These are phyloP conservation scores for Calonectria crousiana DNA, from an alignment of 2,329 filamentous ascomycete genomes.

Conservation along the genomic window DNA sequence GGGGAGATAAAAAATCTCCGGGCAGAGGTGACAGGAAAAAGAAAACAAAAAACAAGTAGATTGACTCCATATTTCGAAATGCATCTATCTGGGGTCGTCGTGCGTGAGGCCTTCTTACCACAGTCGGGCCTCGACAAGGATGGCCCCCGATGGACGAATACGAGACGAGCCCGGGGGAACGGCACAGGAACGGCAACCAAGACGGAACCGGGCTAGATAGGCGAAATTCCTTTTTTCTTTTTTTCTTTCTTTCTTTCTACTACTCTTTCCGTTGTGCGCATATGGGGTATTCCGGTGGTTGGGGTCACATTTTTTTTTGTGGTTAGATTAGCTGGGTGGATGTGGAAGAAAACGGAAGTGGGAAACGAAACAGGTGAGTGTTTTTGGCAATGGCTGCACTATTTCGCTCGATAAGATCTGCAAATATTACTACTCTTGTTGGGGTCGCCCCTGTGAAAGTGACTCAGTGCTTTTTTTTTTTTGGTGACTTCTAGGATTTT, in stretches of 20 bases:
- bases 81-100: constrained; percentile 14
- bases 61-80: constrained; percentile 13
- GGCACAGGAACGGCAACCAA: constrained; percentile 19
- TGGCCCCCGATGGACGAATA: constrained; percentile 25
- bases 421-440: background rate
- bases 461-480: background rate
- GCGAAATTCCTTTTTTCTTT: constrained; percentile 12
- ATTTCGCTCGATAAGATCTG: constrained; percentile 12
- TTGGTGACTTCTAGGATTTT: background rate
- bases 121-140: constrained; percentile 18
- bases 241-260: background rate
- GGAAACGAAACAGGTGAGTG: constrained; percentile 11
- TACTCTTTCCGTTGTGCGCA: background rate
- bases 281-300: constrained; percentile 12
- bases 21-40: background rate
- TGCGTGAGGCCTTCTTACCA: constrained; percentile 20
- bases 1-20: background rate
- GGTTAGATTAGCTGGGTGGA: background rate
- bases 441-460: background rate
- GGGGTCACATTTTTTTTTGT: background rate
- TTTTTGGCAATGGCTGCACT: constrained; percentile 1
- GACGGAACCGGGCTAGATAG: constrained; percentile 17
- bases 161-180: constrained; percentile 24
- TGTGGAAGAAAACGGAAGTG: constrained; percentile 3
- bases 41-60: constrained; percentile 1